Evolutionary conservation across 2,329 filamentous ascomycete species (phyloP).

Genomic region (Cyphellophora attinorum): DNA sequence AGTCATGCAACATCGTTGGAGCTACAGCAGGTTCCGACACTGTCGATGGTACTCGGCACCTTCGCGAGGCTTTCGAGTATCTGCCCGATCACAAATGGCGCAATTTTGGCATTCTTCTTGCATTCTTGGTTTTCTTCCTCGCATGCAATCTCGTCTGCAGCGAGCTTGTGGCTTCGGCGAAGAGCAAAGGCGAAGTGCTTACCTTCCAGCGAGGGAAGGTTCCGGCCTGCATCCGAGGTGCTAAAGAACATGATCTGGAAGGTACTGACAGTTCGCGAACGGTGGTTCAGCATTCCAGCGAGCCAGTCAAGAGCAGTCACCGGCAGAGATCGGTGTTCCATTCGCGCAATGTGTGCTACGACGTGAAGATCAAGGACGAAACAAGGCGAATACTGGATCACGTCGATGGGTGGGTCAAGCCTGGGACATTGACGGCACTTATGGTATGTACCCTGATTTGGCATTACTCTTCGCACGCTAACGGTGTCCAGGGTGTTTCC

Average conservation of each 20-base stretch:
- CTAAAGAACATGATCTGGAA: not conserved
- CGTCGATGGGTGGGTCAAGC: constrained; percentile 88
- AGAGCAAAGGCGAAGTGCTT: constrained; percentile 68
- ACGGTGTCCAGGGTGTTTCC: constrained; percentile 49
- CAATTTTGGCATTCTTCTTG: constrained; percentile 61
- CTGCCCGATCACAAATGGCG: constrained; percentile 53
- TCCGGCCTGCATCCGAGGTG: constrained; percentile 31
- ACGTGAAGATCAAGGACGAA: constrained; percentile 70
- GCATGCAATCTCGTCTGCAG: constrained; percentile 53
- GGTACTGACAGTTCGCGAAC: constrained; percentile 31
- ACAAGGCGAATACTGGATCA: constrained; percentile 68
- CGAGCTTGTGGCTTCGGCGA: constrained; percentile 54
- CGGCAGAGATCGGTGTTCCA: constrained; percentile 75
- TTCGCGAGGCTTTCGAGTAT: constrained; percentile 49
- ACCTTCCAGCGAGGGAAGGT: constrained; percentile 64
- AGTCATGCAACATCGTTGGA: constrained; percentile 55
- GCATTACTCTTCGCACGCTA: not conserved
- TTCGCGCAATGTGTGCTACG: constrained; percentile 76
- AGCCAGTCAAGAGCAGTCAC: too few species aligned
- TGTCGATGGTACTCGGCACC: constrained; percentile 52
- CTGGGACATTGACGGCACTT: constrained; percentile 79
- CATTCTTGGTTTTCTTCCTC: constrained; percentile 54
- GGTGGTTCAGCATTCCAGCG: constrained; percentile 34
- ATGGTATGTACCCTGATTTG: constrained; percentile 47
- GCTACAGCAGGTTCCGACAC: constrained; percentile 40